phyloP scores from a whole-genome alignment of 2,329 filamentous ascomycete genomes.

The Cladobotryum protrusum region DNA sequence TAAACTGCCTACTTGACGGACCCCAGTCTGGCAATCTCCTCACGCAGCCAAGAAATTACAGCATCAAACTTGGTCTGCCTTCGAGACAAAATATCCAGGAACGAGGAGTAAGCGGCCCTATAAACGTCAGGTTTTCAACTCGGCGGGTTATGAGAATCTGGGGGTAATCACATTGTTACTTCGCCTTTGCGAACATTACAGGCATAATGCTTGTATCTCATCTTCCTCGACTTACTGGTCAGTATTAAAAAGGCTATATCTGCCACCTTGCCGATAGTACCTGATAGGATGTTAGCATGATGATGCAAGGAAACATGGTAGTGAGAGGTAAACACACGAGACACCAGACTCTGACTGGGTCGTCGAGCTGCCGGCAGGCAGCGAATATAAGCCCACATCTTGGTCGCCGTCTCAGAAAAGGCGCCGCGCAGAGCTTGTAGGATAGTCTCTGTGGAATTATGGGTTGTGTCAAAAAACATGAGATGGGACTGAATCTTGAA shows the following conservation, averaged over 20 bases:
- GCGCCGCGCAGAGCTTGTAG: constrained; percentile 68
- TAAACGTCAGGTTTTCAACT: constrained; percentile 7
- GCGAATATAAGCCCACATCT: constrained; percentile 57
- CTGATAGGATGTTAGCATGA: constrained; percentile 27
- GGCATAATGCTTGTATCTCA: constrained; percentile 44
- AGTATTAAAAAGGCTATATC: constrained; percentile 59
- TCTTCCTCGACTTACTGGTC: constrained; percentile 44
- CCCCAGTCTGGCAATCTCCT: constrained; percentile 34
- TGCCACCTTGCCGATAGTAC: constrained; percentile 59
- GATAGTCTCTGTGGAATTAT: constrained; percentile 66
- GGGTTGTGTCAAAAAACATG: constrained; percentile 74
- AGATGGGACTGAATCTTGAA: constrained; percentile 82
- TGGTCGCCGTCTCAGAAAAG: constrained; percentile 72
- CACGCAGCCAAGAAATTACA: constrained; percentile 63
- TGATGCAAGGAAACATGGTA: background rate
- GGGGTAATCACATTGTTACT: constrained; percentile 48
- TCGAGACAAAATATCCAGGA: constrained; percentile 57
- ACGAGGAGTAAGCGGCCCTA: constrained; percentile 66
- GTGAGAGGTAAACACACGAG: constrained; percentile 40
- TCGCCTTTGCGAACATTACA: constrained; percentile 58
- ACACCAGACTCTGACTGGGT: constrained; percentile 55
- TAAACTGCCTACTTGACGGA: constrained; percentile 1
- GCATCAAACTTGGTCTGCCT: constrained; percentile 64
- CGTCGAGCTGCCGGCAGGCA: constrained; percentile 52
- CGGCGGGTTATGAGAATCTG: background rate